Percentiles rank a stretch among this genome's conserved stretches.
phyloP scores from a whole-genome alignment of 1,139 yeast genomes.

The Candida buenavistaensis region DNA sequence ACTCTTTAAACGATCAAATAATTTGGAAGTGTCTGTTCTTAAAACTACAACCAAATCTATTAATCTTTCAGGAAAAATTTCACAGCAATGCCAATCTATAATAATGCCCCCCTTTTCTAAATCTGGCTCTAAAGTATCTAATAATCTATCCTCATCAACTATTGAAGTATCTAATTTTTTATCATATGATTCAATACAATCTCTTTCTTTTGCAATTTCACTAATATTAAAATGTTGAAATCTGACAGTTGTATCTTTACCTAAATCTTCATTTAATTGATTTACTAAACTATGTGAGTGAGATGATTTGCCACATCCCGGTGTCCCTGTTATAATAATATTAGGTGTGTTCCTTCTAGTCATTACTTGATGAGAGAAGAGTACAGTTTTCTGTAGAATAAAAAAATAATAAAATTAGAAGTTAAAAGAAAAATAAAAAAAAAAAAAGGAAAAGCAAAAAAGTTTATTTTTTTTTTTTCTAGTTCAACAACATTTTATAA shows the following conservation, averaged over 20 bases:
- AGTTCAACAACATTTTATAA: neutral
- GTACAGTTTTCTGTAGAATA: conserved; percentile 2
- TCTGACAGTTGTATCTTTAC: conserved; percentile 7
- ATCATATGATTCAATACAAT: conserved; percentile 82
- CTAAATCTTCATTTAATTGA: conserved; percentile 36
- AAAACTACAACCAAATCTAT: conserved; percentile 91
- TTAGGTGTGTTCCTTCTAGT: conserved; percentile 61
- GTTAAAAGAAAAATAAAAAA: conserved; percentile 1
- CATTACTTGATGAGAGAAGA: conserved; percentile 22
- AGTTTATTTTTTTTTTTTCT: conserved; percentile 1
- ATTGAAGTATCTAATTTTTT: conserved; percentile 81
- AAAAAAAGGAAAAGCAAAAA: neutral
- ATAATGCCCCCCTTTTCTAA: conserved; percentile 82
- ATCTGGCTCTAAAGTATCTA: conserved; percentile 79
- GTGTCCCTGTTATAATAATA: conserved; percentile 91
- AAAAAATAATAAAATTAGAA: too few relatives aligned
- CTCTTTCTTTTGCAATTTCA: conserved; percentile 75
- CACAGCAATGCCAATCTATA: conserved; percentile 98
- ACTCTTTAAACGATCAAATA: conserved; percentile 72
- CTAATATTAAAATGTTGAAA: conserved; percentile 69
- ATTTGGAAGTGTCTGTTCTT: conserved; percentile 67
- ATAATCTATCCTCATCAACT: conserved; percentile 86
- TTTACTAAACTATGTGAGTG: conserved; percentile 68
- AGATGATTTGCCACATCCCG: conserved; percentile 95
- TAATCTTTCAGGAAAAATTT: conserved; percentile 87